Evolutionary conservation across 495 filamentous ascomycete genomes (phyloP), one percentile per base, ranked within the genome.

Genomic region (Xylaria sp.): DNA sequence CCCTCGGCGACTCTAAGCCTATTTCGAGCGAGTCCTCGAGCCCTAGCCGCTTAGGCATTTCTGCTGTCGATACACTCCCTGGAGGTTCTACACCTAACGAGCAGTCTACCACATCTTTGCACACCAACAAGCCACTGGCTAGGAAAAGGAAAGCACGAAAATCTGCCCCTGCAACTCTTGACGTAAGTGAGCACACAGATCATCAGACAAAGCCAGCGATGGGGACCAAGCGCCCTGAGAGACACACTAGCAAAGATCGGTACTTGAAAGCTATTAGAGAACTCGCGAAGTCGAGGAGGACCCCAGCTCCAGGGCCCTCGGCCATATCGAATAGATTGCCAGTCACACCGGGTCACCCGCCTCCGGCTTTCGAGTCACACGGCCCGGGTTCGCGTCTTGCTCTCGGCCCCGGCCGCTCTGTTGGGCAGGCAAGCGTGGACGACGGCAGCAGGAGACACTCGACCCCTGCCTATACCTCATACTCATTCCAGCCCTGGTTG

Each of bases 141-240:
- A 81, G 75, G 55, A 33, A 61, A 9, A 81, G 74, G 69, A 79
- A 72, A 67, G 19, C 79, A 21, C 75, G 77, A 40, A 76, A 79
- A 69, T 75, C 77, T 9, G 77, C 75, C 3, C 75, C 77, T 24
- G 75, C 70, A 37, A 53, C 67, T 53, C 69, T 76, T 2, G 40
- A 35, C 12, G 31, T 52, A 15, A 48, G 57, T 40, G 14, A 26
- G 5, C 33, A 33, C 21, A 15, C 29, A 0, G 48, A 69, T 24
- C 33, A 55, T 41, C 5, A 33, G 71, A 70, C 44, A 4, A 70
- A 44, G 41, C 63, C 67, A 55, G 12, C 66, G 15, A 41, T 14
- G n/a, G 72, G 61, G 43, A 71, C 61, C 21, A 76, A 75, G 55
- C 64, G 55, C 37, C 26, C 65, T 15, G 52, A 70, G 15, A 72